Evolutionary conservation across 2,329 filamentous ascomycete genomes (phyloP).

Genomic region (Seiridium unicorne): DNA sequence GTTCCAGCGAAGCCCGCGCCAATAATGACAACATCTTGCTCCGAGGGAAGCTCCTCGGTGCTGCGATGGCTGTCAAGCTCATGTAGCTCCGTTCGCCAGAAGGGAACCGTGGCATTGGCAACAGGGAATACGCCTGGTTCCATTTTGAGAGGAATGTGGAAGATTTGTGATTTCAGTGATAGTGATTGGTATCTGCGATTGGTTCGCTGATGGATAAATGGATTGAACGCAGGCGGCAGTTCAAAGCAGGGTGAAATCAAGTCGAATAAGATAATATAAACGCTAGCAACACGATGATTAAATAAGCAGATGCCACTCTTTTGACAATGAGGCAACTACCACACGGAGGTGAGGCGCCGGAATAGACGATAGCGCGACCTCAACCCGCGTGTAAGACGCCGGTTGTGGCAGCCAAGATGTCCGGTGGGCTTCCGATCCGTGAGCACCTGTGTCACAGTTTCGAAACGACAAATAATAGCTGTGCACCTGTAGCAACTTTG

Average conservation of each 20-base stretch:
- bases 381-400: background rate
- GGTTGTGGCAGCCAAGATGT: background rate
- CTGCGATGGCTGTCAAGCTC: slow-evolving; percentile 7
- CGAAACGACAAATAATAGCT: background rate
- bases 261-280: background rate
- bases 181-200: too few species aligned
- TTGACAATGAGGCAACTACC: too few species aligned
- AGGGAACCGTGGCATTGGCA: slow-evolving; percentile 2
- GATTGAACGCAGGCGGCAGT: too few species aligned
- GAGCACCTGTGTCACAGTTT: background rate
- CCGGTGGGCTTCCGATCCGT: background rate
- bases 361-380: too few species aligned
- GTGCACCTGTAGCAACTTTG: background rate
- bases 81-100: slow-evolving; percentile 2
- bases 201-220: too few species aligned
- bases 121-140: background rate
- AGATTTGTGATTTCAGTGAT: background rate
- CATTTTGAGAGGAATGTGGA: background rate
- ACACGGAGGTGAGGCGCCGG: too few species aligned
- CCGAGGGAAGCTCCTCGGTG: slow-evolving; percentile 5
- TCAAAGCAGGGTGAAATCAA: too few species aligned
- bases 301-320: too few species aligned
- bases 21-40: slow-evolving; percentile 9
- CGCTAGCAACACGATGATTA: too few species aligned
- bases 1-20: slow-evolving; percentile 9